Conservation (phyloP, 1,284 basidiomycete genomes). For the Cerrena zonata region DNA sequence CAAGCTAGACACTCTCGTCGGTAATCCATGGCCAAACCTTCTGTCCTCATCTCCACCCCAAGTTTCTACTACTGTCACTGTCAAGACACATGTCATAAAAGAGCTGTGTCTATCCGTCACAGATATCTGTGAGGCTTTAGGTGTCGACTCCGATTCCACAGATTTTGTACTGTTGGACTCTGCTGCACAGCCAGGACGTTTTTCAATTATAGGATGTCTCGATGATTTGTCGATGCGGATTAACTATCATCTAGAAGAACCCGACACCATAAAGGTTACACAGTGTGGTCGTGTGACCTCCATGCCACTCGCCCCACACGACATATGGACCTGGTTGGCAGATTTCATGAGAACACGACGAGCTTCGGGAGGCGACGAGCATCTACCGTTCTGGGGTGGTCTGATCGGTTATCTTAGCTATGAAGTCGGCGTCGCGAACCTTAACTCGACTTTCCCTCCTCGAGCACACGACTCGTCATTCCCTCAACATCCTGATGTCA, state of each 20-base stretch:
- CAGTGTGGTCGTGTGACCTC: constrained; percentile 12
- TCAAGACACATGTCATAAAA: constrained; percentile 38
- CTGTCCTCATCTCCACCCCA: constrained; percentile 21
- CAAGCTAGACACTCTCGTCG: constrained; percentile 32
- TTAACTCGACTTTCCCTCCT: constrained; percentile 24
- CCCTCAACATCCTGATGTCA: constrained; percentile 58
- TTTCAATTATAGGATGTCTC: constrained; percentile 62
- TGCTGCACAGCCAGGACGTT: constrained; percentile 66
- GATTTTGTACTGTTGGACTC: constrained; percentile 73
- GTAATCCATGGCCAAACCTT: constrained; percentile 51
- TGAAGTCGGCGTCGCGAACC: constrained; percentile 60
- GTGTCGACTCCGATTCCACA: constrained; percentile 48
- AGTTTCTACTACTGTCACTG: constrained; percentile 14
- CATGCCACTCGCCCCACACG: constrained; percentile 34
- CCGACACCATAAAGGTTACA: constrained; percentile 36
- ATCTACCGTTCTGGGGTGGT: constrained; percentile 75
- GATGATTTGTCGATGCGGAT: constrained; percentile 48
- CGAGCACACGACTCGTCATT: constrained; percentile 16
- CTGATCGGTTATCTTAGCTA: constrained; percentile 69
- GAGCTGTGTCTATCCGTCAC: constrained; percentile 37
- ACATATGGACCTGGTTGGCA: constrained; percentile 69
- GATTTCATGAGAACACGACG: constrained; percentile 55
- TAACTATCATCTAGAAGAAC: constrained; percentile 50
- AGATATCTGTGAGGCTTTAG: constrained; percentile 54
- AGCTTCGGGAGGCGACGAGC: constrained; percentile 40